Evolutionary conservation across 1,284 basidiomycete species (phyloP), one percentile per base, ranked within the genome.

Genomic region (Mycosarcoma mackinlayi): DNA sequence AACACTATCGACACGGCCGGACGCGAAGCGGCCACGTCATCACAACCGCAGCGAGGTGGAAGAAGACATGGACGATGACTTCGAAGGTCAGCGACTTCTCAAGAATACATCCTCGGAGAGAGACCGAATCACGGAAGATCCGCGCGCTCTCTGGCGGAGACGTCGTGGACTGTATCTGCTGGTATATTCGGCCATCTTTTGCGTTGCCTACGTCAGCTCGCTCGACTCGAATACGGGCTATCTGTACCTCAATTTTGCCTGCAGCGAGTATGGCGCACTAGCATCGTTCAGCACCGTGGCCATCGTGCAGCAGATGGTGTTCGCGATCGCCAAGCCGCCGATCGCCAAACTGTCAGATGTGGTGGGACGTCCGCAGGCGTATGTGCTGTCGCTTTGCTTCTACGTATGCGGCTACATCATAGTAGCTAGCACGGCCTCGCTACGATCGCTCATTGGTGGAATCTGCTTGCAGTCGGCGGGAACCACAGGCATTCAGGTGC

Each of bases 311-410:
- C 77, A 82, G 61, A 74, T 82, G 58, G 65, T 86, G 56, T 85
- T 88, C 60, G 88, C 88, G 21, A 86, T 89, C 41, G 87, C 90
- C 33, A 92, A 92, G 83, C 91, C 91, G 23, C 86, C 91, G 41
- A 89, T 91, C 73, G 91, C 91, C 3, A 92, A 92, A 83, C 83
- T 92, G 31, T 88, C 90, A 2, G 91, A 93, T 76, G 87, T 90
- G 25, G 75, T 85, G 11, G 86, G 86, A 1, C 84, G 86, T 41
- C 85, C 84, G 0, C 84, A 86, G 63, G 84, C 90, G 0, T 91
- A 89, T 75, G 83, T 88, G 40, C 77, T 87, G 41, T 88, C 90
- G 48, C 83, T 84, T 6, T 40, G 83, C 23, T 78, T 86, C 40
- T 87, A 87, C 74, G 80, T 83, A 16, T 52, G 84, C 38, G 86